Percentiles rank a stretch among this genome's conserved stretches.
phyloP scores from a whole-genome alignment of 805 yeast species.

The Nematodospora valgi region DNA sequence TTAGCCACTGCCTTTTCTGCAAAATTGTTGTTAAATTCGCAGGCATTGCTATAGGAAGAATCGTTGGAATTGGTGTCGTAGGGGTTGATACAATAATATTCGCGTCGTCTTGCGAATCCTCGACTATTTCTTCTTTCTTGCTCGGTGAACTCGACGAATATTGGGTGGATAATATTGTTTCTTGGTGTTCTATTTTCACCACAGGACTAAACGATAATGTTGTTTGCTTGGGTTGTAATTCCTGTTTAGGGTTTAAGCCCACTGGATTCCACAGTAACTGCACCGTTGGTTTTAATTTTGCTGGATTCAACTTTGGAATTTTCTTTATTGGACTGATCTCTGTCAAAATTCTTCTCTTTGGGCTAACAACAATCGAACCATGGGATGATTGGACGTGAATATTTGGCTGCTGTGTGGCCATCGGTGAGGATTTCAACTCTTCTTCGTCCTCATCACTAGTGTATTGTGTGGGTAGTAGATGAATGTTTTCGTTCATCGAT shows the following conservation, averaged over 20 bases:
- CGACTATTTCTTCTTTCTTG: constrained; percentile 10
- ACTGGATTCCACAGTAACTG: too few relatives aligned
- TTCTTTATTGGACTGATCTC: constrained; percentile 5
- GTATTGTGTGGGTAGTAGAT: constrained; percentile 23
- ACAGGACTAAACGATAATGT: not conserved
- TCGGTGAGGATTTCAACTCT: constrained; percentile 4
- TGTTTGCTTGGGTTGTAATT: constrained; percentile 2
- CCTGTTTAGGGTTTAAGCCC: too few relatives aligned
- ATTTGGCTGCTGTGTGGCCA: constrained; percentile 3
- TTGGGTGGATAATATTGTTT: constrained; percentile 8
- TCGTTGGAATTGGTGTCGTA: constrained; percentile 5
- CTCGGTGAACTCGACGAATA: constrained; percentile 5
- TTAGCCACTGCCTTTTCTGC: constrained; percentile 7
- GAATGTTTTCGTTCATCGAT: constrained; percentile 1
- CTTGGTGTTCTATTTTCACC: not conserved
- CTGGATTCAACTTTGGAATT: not conserved
- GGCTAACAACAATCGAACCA: constrained; percentile 2
- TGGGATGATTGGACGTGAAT: constrained; percentile 1
- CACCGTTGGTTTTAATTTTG: not conserved
- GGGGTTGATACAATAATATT: constrained; percentile 1
- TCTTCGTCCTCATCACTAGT: constrained; percentile 18
- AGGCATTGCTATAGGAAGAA: constrained; percentile 4
- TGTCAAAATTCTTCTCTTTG: not conserved
- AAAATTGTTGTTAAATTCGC: constrained; percentile 1
- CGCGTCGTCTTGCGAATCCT: constrained; percentile 15